A percentile compares a stretch with the other conserved stretches of the same genome.
Evolutionary conservation across 805 yeast species (phyloP).

Genomic region (Kuraishia hungarica): DNA sequence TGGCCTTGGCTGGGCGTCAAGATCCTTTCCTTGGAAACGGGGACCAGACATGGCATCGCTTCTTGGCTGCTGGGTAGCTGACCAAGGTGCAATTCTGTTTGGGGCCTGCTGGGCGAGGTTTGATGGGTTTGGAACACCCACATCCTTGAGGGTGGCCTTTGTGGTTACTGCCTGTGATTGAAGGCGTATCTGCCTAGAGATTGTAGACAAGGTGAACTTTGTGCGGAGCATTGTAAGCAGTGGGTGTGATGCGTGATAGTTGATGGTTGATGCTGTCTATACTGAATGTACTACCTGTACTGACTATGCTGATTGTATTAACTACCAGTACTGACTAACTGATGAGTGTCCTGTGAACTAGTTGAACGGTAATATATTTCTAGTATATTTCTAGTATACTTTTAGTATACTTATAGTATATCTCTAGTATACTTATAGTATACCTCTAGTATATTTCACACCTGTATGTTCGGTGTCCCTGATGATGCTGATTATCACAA

Average conservation of each 20-base stretch:
- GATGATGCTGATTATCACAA: not conserved
- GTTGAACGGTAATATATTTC: too few species aligned
- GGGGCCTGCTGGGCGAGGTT: constrained; percentile 59
- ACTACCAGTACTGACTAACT: too few species aligned
- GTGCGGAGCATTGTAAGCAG: not conserved
- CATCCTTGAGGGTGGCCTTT: constrained; percentile 7
- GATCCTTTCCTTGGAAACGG: constrained; percentile 65
- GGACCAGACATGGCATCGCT: constrained; percentile 46
- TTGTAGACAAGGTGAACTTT: not conserved
- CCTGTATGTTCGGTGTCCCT: too few species aligned
- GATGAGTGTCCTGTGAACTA: too few species aligned
- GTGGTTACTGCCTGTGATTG: not conserved
- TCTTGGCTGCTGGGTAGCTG: constrained; percentile 57
- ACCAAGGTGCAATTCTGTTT: constrained; percentile 65
- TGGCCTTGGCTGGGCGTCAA: constrained; percentile 65
- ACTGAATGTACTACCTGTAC: too few species aligned
- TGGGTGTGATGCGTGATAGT: not conserved
- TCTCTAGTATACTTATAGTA: too few species aligned
- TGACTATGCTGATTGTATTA: too few species aligned
- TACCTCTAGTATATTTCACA: too few species aligned
- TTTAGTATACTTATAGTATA: too few species aligned
- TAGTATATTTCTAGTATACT: too few species aligned
- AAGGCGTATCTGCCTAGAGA: not conserved
- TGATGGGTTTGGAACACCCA: constrained; percentile 12
- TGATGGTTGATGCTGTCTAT: not conserved